A percentile compares a stretch with the other conserved stretches of the same genome.
phyloP scores from a whole-genome alignment of 2,329 filamentous ascomycete genomes.

The Aureobasidium zeae region DNA sequence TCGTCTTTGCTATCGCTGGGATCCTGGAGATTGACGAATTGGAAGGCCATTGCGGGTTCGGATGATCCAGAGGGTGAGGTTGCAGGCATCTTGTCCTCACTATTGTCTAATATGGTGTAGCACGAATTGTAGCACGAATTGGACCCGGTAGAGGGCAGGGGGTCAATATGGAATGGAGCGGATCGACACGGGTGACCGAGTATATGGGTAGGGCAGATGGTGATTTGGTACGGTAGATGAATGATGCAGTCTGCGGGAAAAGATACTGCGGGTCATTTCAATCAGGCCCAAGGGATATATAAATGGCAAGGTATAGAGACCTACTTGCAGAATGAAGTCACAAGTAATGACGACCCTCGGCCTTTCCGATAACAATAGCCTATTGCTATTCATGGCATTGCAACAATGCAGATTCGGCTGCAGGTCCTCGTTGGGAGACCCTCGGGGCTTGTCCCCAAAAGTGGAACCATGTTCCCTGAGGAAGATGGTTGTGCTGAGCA shows the following conservation, averaged over 20 bases:
- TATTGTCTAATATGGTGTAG: no score
- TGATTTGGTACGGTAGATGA: no score
- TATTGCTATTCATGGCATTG: constrained; percentile 14
- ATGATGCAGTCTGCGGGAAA: constrained; percentile 2
- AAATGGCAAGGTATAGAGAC: background rate
- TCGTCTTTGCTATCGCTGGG: constrained; percentile 28
- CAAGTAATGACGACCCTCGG: constrained; percentile 5
- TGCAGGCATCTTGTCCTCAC: background rate
- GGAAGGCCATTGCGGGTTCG: constrained; percentile 5
- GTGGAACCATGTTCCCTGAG: constrained; percentile 2
- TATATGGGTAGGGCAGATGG: no score
- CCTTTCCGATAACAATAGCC: no score
- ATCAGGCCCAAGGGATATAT: constrained; percentile 1
- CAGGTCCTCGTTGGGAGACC: constrained; percentile 6
- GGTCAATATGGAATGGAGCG: background rate
- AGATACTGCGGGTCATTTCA: background rate
- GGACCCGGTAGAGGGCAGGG: no score
- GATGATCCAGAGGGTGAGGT: constrained; percentile 2
- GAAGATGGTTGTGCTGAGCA: background rate
- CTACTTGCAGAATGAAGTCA: background rate
- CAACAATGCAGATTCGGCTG: constrained; percentile 15
- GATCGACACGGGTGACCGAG: background rate
- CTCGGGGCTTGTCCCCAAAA: constrained; percentile 2
- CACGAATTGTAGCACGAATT: no score
- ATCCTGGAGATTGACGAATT: constrained; percentile 17